Conservation (phyloP, 2,329 filamentous ascomycete species). For the Arthrobotrys musiformis region DNA sequence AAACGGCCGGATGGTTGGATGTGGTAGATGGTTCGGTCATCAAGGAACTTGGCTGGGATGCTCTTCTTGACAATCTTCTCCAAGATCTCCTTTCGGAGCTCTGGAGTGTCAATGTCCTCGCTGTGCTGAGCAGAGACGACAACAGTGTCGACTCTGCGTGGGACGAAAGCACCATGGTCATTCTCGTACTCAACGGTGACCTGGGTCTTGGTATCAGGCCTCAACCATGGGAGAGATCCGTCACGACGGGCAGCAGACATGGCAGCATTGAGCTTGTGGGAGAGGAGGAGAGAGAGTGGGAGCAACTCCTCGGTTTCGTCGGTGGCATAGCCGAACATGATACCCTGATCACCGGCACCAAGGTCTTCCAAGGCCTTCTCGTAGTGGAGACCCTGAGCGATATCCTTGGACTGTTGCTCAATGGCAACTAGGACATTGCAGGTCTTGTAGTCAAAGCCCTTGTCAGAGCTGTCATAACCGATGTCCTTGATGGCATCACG, state of each 20-base stretch:
- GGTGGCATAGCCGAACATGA: constrained; percentile 99
- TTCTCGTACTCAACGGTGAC: constrained; percentile 99
- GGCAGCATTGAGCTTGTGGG: constrained; percentile 96
- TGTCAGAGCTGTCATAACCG: constrained; percentile 94
- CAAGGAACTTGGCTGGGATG: constrained; percentile 91
- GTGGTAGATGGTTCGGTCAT: constrained; percentile 95
- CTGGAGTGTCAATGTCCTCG: constrained; percentile 85
- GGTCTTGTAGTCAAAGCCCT: constrained; percentile 99
- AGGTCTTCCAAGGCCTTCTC: constrained; percentile 97
- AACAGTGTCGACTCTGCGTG: constrained; percentile 92
- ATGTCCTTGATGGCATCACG: constrained; percentile 97
- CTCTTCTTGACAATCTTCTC: constrained; percentile 97
- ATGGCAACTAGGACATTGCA: constrained; percentile 98
- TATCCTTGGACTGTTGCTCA: constrained; percentile 98
- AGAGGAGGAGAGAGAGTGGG: constrained; percentile 89
- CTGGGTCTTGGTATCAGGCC: constrained; percentile 99
- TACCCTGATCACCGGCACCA: constrained; percentile 98
- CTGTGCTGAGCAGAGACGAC: constrained; percentile 97
- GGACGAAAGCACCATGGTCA: constrained; percentile 91
- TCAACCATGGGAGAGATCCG: constrained; percentile 89
- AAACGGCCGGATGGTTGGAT: constrained; percentile 98
- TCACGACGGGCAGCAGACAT: constrained; percentile 90
- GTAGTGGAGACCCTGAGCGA: constrained; percentile 98
- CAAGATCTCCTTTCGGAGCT: constrained; percentile 91
- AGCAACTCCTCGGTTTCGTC: constrained; percentile 98